Evolutionary conservation across 2,329 filamentous ascomycete genomes (phyloP).

Genomic region (Hymenotorrendiella dingleyae): DNA sequence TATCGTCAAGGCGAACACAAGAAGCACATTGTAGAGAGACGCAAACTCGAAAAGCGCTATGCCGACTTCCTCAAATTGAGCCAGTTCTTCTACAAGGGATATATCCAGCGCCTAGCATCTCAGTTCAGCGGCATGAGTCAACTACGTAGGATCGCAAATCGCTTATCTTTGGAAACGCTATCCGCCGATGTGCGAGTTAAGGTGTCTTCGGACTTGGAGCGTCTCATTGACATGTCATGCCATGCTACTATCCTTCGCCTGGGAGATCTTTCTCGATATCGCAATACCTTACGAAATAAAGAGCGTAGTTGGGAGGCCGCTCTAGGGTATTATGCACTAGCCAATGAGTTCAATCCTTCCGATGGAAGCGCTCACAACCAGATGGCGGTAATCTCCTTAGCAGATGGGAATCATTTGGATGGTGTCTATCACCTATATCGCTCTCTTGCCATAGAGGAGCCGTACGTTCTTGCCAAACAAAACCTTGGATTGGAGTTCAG

Average conservation of each 20-base stretch:
- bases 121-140: slow-evolving; percentile 39
- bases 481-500: slow-evolving; percentile 80
- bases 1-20: slow-evolving; percentile 39
- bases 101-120: slow-evolving; percentile 69
- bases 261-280: slow-evolving; percentile 86
- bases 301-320: slow-evolving; percentile 70
- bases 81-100: slow-evolving; percentile 82
- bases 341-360: slow-evolving; percentile 68
- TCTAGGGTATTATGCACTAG: slow-evolving; percentile 78
- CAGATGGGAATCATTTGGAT: slow-evolving; percentile 72
- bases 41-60: slow-evolving; percentile 79
- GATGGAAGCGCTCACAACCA: slow-evolving; percentile 86
- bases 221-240: slow-evolving; percentile 63
- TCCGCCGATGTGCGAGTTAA: slow-evolving; percentile 22
- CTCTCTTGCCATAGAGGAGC: slow-evolving; percentile 66
- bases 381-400: slow-evolving; percentile 76
- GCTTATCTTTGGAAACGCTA: slow-evolving; percentile 23
- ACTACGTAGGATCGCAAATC: slow-evolving; percentile 28
- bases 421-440: slow-evolving; percentile 88
- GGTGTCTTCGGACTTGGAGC: slow-evolving; percentile 22
- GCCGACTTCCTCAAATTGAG: slow-evolving; percentile 79
- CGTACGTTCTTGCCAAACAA: slow-evolving; percentile 65
- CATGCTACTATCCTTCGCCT: slow-evolving; percentile 80
- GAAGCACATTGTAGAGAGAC: slow-evolving; percentile 54
- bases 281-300: slow-evolving; percentile 66